A percentile compares a stretch with the other conserved stretches of the same genome.
These are phyloP conservation scores for Agrocybe chaxingu DNA, from an alignment of 768 basidiomycete species.

Conservation along the genomic window DNA sequence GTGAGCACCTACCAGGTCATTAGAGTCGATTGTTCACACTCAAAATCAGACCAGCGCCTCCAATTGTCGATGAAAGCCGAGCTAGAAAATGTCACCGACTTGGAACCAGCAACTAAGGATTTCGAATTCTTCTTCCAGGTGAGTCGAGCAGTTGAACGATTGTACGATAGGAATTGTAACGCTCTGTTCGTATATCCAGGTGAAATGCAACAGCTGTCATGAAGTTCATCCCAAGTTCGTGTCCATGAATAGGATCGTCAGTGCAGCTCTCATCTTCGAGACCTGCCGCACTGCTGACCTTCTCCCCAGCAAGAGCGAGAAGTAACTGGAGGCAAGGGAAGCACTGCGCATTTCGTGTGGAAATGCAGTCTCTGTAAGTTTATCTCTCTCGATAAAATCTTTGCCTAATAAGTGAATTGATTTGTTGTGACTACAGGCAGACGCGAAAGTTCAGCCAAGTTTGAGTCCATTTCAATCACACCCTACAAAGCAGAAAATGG, in stretches of 20 bases:
- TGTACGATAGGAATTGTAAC: constrained; percentile 18
- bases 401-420: neutral
- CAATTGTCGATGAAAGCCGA: constrained; percentile 74
- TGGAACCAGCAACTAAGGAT: constrained; percentile 60
- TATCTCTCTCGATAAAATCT: neutral
- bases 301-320: constrained; percentile 58
- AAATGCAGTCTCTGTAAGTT: constrained; percentile 59
- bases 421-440: constrained; percentile 39
- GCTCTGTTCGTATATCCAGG: constrained; percentile 33
- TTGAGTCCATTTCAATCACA: constrained; percentile 49
- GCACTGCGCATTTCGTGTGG: constrained; percentile 80
- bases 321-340: constrained; percentile 64
- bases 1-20: constrained; percentile 31
- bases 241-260: constrained; percentile 66
- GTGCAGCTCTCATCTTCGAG: constrained; percentile 6
- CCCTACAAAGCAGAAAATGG: constrained; percentile 63
- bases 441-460: constrained; percentile 80
- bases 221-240: constrained; percentile 74
- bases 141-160: constrained; percentile 3
- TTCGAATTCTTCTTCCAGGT: constrained; percentile 86
- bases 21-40: constrained; percentile 6
- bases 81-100: constrained; percentile 72
- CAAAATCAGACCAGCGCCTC: constrained; percentile 40
- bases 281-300: neutral
- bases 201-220: constrained; percentile 77